Evolutionary conservation across 73 alveolate genomes (phyloP), one percentile per base, ranked within the genome.

Genomic region (Breviolum minutum): DNA sequence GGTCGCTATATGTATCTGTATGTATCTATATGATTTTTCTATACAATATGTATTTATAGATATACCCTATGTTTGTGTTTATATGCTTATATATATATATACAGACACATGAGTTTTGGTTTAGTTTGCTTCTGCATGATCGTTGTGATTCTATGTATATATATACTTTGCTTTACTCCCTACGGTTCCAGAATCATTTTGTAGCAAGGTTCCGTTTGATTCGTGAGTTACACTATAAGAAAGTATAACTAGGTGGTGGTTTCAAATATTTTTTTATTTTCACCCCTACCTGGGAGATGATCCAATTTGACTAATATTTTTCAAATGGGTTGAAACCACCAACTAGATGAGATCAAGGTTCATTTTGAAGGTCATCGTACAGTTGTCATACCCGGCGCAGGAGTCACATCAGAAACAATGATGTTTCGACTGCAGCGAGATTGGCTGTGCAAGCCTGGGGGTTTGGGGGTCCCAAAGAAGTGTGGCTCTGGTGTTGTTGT

Each of bases 391-490:
- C 64, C 60, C 24, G 62, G 63, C 89, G 17, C 69, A 83, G 92
- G 95, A 60, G 76, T 13, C 73, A 92, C 19, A 16, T 32, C 48
- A 6, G 24, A 14, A 54, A 29, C 79, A 74, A 76, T 80, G 80
- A 92, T 29, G 64, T 92, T 32, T 14, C 71, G 48, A 74, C 89
- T 13, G 98, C 98, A 2, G 90, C 98, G 54, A 63, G 32, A 68
- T n/a, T 92, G 91, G 98, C 98, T 16, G 90, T 92, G 66, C 81
- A 92, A 73, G 98, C 98, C 14, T 92, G 98, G 98, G 98, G 98
- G 98, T 71, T 27, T n/a, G 81, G 22, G 71, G 24, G 12, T 74
- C 89, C 13, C 62, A 29, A 63, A 17, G 87, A 13, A 0, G 11
- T 10, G 8, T 9, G 13, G 87, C 63, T 8, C 87, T 77, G 63